Evolutionary conservation across 2,329 filamentous ascomycete species (phyloP).

Genomic region (Balansia obtecta): DNA sequence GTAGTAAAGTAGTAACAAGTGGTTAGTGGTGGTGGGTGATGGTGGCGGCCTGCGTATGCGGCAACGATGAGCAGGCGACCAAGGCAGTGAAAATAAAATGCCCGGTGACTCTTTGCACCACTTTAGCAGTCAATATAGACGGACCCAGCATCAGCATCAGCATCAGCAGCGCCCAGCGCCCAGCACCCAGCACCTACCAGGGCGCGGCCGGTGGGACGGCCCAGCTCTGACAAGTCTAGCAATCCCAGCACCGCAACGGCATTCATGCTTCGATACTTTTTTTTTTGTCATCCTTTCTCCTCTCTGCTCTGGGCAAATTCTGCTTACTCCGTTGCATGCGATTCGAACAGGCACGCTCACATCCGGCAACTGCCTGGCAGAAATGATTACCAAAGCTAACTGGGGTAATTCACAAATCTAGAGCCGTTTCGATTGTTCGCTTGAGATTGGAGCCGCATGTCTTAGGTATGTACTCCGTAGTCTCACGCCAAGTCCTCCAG

Average conservation of each 20-base stretch:
- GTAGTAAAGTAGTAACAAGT: no score
- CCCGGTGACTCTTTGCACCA: background rate
- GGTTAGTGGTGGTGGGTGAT: no score
- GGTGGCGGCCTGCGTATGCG: no score
- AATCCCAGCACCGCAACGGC: background rate
- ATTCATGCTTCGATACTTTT: background rate
- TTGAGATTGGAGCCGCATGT: background rate
- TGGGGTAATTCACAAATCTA: no score
- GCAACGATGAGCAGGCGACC: background rate
- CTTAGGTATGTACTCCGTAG: background rate
- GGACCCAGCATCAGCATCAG: background rate
- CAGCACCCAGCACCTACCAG: background rate
- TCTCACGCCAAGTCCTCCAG: background rate
- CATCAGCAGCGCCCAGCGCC: background rate
- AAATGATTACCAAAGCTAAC: no score
- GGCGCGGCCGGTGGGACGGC: background rate
- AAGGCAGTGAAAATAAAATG: background rate
- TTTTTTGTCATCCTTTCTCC: no score
- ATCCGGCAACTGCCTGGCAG: no score
- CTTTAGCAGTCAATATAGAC: background rate
- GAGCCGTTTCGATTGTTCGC: background rate
- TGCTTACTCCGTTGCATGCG: no score
- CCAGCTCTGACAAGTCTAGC: background rate
- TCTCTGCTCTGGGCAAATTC: no score
- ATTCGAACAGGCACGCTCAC: no score